Conservation (phyloP, 2,329 filamentous ascomycete species). For the Thelonectria olida region DNA sequence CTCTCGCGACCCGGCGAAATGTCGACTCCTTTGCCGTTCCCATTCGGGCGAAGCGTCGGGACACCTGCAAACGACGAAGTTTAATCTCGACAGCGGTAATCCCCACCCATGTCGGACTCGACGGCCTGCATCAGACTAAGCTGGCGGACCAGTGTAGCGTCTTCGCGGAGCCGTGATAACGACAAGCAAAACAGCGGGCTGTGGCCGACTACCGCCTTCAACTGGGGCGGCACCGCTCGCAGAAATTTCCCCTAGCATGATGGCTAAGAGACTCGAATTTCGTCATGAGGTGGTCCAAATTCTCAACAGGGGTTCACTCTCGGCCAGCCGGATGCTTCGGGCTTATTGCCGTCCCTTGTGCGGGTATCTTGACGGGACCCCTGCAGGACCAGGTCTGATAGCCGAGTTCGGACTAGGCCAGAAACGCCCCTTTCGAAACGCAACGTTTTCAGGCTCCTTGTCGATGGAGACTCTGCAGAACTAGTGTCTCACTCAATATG, state of each 20-base stretch:
- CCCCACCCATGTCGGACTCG: slow-evolving; percentile 23
- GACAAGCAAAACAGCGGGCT: slow-evolving; percentile 7
- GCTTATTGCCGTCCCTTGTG: slow-evolving; percentile 9
- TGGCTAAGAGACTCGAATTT: background rate
- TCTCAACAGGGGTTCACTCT: slow-evolving; percentile 2
- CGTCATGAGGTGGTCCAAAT: slow-evolving; percentile 10
- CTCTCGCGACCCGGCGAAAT: slow-evolving; percentile 8
- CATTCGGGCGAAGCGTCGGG: slow-evolving; percentile 12
- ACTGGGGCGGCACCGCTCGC: background rate
- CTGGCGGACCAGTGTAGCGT: slow-evolving; percentile 30
- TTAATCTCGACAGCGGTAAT: slow-evolving; percentile 23
- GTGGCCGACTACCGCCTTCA: background rate
- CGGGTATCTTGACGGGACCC: slow-evolving; percentile 8
- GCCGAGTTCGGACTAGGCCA: slow-evolving; percentile 3
- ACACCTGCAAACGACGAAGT: slow-evolving; percentile 26
- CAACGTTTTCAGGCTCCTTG: background rate
- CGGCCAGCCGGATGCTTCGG: slow-evolving; percentile 12
- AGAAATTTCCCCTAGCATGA: background rate
- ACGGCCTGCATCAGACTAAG: slow-evolving; percentile 27
- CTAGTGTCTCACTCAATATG: background rate
- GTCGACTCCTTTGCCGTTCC: slow-evolving; percentile 26
- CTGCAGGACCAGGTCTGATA: background rate
- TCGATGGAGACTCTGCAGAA: background rate
- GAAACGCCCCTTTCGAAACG: background rate
- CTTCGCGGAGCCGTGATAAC: slow-evolving; percentile 26